These are phyloP conservation scores for Curvularia sp. DNA, from an alignment of 2,329 filamentous ascomycete species.

Conservation along the genomic window DNA sequence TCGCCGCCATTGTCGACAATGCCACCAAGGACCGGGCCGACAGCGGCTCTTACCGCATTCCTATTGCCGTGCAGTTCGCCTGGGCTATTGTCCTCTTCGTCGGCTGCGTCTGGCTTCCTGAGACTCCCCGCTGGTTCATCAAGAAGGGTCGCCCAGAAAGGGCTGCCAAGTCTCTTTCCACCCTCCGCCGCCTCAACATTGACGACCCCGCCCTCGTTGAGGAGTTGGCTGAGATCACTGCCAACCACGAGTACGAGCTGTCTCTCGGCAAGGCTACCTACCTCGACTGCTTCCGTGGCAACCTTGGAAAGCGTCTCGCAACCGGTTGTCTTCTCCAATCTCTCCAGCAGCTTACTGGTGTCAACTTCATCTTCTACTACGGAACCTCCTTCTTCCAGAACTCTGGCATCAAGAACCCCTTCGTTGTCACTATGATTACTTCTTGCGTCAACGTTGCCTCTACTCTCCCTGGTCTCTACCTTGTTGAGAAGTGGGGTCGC, in stretches of 20 bases:
- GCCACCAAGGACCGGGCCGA: slow-evolving; percentile 64
- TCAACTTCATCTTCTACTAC: slow-evolving; percentile 56
- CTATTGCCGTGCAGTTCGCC: slow-evolving; percentile 75
- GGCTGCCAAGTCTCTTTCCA: slow-evolving; percentile 68
- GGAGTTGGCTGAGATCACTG: slow-evolving; percentile 68
- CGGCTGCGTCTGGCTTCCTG: slow-evolving; percentile 69
- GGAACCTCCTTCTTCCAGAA: slow-evolving; percentile 52
- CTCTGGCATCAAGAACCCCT: slow-evolving; percentile 58
- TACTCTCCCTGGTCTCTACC: slow-evolving; percentile 74
- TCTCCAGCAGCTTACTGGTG: slow-evolving; percentile 74
- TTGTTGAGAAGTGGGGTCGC: slow-evolving; percentile 82
- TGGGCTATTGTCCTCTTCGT: slow-evolving; percentile 74
- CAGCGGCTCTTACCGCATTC: slow-evolving; percentile 74
- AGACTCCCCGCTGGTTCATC: slow-evolving; percentile 77
- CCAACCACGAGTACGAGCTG: slow-evolving; percentile 78
- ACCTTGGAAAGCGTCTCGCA: slow-evolving; percentile 66
- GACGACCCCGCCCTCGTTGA: slow-evolving; percentile 66
- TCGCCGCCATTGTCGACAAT: slow-evolving; percentile 72
- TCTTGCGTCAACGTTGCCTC: slow-evolving; percentile 79
- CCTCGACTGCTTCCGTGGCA: slow-evolving; percentile 56
- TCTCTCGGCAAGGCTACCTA: slow-evolving; percentile 60
- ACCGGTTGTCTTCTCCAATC: slow-evolving; percentile 79
- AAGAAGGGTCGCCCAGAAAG: slow-evolving; percentile 67
- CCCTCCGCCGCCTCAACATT: slow-evolving; percentile 66
- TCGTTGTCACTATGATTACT: slow-evolving; percentile 75